A percentile compares a stretch with the other conserved stretches of the same genome.
phyloP scores from a whole-genome alignment of 108 stramenopile species.

The Cyclotella kingstonii region DNA sequence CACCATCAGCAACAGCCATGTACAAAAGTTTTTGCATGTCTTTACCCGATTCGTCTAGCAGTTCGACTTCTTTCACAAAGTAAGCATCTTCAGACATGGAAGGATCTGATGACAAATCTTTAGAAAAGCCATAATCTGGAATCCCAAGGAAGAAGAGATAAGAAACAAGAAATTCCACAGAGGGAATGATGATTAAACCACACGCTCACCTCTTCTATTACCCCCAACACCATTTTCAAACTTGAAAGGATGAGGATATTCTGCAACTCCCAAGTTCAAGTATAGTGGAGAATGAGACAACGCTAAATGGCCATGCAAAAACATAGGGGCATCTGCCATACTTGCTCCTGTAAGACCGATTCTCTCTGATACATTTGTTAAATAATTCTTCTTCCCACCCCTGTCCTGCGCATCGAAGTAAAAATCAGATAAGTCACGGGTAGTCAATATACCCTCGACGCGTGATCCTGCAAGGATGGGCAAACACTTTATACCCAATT shows the following conservation, averaged over 20 bases:
- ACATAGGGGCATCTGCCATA: conserved; percentile 86
- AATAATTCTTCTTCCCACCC: conserved; percentile 91
- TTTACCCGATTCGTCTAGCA: conserved; percentile 65
- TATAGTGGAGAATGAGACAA: conserved; percentile 70
- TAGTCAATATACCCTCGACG: conserved; percentile 89
- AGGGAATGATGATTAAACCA: not conserved
- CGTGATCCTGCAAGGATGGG: conserved; percentile 80
- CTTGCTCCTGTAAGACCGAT: conserved; percentile 78
- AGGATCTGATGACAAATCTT: conserved; percentile 59
- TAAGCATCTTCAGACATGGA: conserved; percentile 89
- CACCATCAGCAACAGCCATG: conserved; percentile 94
- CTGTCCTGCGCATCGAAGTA: conserved; percentile 75
- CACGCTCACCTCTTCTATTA: conserved; percentile 58
- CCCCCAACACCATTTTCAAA: conserved; percentile 63
- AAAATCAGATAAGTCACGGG: conserved; percentile 86
- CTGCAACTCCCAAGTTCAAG: conserved; percentile 72
- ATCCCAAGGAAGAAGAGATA: not conserved
- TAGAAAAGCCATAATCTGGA: conserved; percentile 61
- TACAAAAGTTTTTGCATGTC: conserved; percentile 68
- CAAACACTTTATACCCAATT: conserved; percentile 86
- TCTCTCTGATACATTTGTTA: conserved; percentile 84
- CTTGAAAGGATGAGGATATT: conserved; percentile 95
- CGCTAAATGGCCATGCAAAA: conserved; percentile 61
- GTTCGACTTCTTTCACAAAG: conserved; percentile 55
- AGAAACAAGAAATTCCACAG: not conserved